These are phyloP conservation scores for Lobosporangium transversale DNA, from an alignment of 192 early-diverging fungal species.

Conservation along the genomic window DNA sequence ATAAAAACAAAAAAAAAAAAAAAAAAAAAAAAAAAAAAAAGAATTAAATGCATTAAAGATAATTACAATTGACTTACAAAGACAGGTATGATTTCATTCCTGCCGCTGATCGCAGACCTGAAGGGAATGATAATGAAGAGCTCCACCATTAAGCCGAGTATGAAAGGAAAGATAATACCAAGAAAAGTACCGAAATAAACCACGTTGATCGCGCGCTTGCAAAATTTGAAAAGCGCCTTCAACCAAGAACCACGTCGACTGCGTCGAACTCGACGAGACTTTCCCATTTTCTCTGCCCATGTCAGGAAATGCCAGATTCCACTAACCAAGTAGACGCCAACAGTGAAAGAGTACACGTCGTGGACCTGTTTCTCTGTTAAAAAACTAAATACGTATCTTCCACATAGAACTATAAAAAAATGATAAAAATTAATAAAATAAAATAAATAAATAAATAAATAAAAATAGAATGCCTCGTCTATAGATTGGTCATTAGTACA, in stretches of 20 bases:
- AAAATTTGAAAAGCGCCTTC: constrained; percentile 16
- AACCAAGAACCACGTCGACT: background rate
- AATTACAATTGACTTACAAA: constrained; percentile 21
- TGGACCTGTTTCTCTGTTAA: constrained; percentile 69
- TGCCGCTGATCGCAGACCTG: constrained; percentile 43
- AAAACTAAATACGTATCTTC: constrained; percentile 59
- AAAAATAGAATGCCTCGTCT: constrained; percentile 5
- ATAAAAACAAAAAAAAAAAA: no score
- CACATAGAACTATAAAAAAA: constrained; percentile 62
- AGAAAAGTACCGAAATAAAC: constrained; percentile 63
- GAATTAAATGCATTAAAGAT: background rate
- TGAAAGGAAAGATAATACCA: constrained; percentile 74
- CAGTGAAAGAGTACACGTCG: constrained; percentile 79
- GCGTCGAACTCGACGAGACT: no score
- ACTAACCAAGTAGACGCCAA: constrained; percentile 72
- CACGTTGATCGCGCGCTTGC: constrained; percentile 49
- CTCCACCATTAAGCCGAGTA: constrained; percentile 76
- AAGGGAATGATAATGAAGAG: constrained; percentile 77
- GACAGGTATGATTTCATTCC: constrained; percentile 44
- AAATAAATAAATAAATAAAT: constrained; percentile 16
- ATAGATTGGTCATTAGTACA: background rate
- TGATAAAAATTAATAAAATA: no score
- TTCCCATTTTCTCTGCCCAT: no score
- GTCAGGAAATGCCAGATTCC: constrained; percentile 16
- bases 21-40: no score